A percentile compares a stretch with the other conserved stretches of the same genome.
phyloP scores from a whole-genome alignment of 768 basidiomycete species.

The Russula sp. region DNA sequence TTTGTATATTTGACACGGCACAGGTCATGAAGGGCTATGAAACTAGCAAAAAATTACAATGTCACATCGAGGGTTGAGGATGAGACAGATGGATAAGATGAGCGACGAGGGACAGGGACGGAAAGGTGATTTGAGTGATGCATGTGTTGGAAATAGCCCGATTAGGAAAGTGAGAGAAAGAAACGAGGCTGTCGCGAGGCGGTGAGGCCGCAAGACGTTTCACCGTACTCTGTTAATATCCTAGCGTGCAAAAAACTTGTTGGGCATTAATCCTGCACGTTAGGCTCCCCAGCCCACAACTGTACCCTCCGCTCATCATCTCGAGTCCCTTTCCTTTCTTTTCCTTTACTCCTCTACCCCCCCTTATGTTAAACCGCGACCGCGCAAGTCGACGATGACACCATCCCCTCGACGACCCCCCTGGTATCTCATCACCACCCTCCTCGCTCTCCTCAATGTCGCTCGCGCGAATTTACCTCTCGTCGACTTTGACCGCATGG shows the following conservation, averaged over 20 bases:
- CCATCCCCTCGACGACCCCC: conserved; percentile 19
- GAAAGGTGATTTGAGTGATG: neutral
- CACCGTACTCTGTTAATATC: neutral
- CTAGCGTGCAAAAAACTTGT: neutral
- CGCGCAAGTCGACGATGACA: neutral
- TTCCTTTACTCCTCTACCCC: neutral
- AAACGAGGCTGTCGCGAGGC: conserved; percentile 19
- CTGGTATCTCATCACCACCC: conserved; percentile 18
- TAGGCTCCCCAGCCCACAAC: neutral
- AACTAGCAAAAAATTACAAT: too few species aligned
- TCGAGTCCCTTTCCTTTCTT: neutral
- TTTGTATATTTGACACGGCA: too few species aligned
- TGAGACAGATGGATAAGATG: too few species aligned
- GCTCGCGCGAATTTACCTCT: conserved; percentile 28
- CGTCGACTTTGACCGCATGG: conserved; percentile 79
- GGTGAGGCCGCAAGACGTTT: neutral
- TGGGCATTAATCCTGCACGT: neutral
- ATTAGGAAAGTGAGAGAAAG: neutral
- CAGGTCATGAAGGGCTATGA: too few species aligned
- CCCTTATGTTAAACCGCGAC: conserved; percentile 10
- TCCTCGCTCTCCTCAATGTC: conserved; percentile 29
- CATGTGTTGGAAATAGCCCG: neutral
- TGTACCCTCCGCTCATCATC: neutral
- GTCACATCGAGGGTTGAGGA: too few species aligned
- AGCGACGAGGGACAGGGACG: too few species aligned